Evolutionary conservation across 805 yeast genomes (phyloP).

Genomic region (Wickerhamiella domercqiae): DNA sequence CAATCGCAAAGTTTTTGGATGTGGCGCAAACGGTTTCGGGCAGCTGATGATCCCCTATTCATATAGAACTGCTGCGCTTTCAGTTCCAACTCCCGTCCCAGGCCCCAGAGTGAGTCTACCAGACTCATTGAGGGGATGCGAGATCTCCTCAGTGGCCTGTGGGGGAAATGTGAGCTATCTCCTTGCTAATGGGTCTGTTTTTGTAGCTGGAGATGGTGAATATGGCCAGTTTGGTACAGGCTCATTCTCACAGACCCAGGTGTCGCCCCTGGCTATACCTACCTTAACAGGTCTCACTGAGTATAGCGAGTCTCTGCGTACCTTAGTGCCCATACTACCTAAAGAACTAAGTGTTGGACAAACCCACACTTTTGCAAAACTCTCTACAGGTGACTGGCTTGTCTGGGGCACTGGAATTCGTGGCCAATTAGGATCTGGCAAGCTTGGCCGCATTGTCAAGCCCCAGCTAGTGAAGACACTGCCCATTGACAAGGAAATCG

Average conservation of each 20-base stretch:
- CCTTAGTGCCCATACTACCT: slow-evolving; percentile 33
- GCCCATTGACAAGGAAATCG: neutral
- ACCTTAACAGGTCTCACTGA: slow-evolving; percentile 34
- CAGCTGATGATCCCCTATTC: slow-evolving; percentile 61
- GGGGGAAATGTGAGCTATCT: slow-evolving; percentile 53
- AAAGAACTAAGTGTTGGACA: slow-evolving; percentile 43
- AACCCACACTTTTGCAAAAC: slow-evolving; percentile 47
- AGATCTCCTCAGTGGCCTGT: slow-evolving; percentile 37
- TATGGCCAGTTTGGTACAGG: slow-evolving; percentile 79
- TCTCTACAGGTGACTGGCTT: slow-evolving; percentile 35
- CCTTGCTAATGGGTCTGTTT: slow-evolving; percentile 18
- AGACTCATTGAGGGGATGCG: slow-evolving; percentile 24
- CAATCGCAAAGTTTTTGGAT: slow-evolving; percentile 59
- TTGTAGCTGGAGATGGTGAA: slow-evolving; percentile 72
- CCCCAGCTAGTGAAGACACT: slow-evolving; percentile 9
- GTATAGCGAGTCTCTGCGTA: slow-evolving; percentile 34
- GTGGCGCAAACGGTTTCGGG: slow-evolving; percentile 79
- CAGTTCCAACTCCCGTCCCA: slow-evolving; percentile 49
- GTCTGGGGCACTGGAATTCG: slow-evolving; percentile 73
- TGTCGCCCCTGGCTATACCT: slow-evolving; percentile 46
- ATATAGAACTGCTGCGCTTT: slow-evolving; percentile 48
- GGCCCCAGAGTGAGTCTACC: slow-evolving; percentile 19
- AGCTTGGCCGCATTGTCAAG: slow-evolving; percentile 35
- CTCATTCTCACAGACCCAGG: slow-evolving; percentile 56
- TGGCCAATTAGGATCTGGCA: slow-evolving; percentile 81